A percentile compares a stretch with the other conserved stretches of the same genome.
phyloP scores from a whole-genome alignment of 129 eudicot genomes.

The Chrysanthemum makinoi region DNA sequence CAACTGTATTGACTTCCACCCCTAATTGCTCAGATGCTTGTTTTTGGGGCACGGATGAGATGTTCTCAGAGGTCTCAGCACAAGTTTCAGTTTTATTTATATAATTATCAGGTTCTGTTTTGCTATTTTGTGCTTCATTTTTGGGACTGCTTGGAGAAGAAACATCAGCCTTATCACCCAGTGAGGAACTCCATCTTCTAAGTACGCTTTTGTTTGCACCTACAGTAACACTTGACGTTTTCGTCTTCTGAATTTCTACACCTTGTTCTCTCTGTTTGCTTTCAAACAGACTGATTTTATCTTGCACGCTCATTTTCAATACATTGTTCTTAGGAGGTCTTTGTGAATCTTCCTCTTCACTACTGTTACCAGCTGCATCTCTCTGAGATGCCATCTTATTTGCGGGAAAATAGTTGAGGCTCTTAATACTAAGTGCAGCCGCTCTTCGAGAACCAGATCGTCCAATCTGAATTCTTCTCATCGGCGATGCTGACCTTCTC shows the following conservation, averaged over 20 bases:
- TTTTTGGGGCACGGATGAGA: constrained; percentile 31
- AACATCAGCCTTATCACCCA: constrained; percentile 38
- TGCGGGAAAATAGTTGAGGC: constrained; percentile 65
- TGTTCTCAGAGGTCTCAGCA: constrained; percentile 28
- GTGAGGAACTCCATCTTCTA: constrained; percentile 85
- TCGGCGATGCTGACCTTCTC: constrained; percentile 94
- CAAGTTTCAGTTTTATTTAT: constrained; percentile 28
- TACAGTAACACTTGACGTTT: constrained; percentile 33
- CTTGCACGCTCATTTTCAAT: constrained; percentile 82
- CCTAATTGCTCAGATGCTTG: constrained; percentile 24
- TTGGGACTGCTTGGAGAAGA: constrained; percentile 31
- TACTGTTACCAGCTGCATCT: constrained; percentile 47
- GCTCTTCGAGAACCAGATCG: constrained; percentile 91
- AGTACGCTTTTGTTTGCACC: constrained; percentile 63
- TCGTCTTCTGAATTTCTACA: constrained; percentile 46
- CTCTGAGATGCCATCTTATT: constrained; percentile 50
- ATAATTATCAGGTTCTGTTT: constrained; percentile 19
- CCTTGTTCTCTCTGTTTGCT: constrained; percentile 76
- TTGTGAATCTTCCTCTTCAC: constrained; percentile 66
- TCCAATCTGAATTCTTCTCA: constrained; percentile 90
- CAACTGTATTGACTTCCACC: constrained; percentile 32
- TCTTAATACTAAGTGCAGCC: constrained; percentile 71
- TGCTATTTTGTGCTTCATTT: constrained; percentile 29
- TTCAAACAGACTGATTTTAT: constrained; percentile 88
- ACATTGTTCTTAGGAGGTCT: constrained; percentile 54